Evolutionary conservation across 2,329 filamentous ascomycete species (phyloP).

Genomic region (Hypoxylon sp.): DNA sequence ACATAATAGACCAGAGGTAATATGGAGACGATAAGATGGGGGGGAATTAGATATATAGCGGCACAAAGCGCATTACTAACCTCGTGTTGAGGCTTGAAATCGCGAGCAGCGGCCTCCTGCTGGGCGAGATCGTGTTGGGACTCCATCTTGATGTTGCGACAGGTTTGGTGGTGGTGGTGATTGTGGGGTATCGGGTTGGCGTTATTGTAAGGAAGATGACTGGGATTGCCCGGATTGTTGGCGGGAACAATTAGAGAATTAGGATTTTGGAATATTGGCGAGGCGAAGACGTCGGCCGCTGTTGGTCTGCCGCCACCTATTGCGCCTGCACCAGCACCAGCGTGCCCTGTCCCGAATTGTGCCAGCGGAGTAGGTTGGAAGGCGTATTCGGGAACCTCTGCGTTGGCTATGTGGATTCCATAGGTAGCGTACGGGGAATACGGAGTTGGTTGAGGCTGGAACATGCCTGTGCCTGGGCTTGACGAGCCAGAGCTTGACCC

Average conservation of each 20-base stretch:
- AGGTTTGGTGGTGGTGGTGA: constrained; percentile 42
- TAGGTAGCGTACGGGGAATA: constrained; percentile 61
- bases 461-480: constrained; percentile 62
- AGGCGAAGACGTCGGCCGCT: constrained; percentile 46
- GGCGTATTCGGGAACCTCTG: constrained; percentile 50
- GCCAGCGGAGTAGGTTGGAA: constrained; percentile 52
- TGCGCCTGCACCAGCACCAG: constrained; percentile 37
- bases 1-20: constrained; percentile 8
- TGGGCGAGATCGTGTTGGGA: constrained; percentile 63
- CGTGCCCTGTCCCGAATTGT: constrained; percentile 49
- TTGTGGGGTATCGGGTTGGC: constrained; percentile 40
- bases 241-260: constrained; percentile 38
- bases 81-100: constrained; percentile 71
- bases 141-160: constrained; percentile 58
- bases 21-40: background rate
- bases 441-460: constrained; percentile 67
- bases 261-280: constrained; percentile 46
- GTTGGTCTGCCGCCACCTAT: constrained; percentile 44
- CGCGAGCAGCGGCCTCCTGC: constrained; percentile 72
- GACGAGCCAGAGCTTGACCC: constrained; percentile 45
- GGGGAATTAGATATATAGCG: background rate
- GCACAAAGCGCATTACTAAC: constrained; percentile 57
- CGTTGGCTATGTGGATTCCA: constrained; percentile 56
- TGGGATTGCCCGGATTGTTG: constrained; percentile 45
- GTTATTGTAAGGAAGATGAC: constrained; percentile 45